Conservation (phyloP, 2,329 filamentous ascomycete genomes). For the Alternaria novae-zelandiae region DNA sequence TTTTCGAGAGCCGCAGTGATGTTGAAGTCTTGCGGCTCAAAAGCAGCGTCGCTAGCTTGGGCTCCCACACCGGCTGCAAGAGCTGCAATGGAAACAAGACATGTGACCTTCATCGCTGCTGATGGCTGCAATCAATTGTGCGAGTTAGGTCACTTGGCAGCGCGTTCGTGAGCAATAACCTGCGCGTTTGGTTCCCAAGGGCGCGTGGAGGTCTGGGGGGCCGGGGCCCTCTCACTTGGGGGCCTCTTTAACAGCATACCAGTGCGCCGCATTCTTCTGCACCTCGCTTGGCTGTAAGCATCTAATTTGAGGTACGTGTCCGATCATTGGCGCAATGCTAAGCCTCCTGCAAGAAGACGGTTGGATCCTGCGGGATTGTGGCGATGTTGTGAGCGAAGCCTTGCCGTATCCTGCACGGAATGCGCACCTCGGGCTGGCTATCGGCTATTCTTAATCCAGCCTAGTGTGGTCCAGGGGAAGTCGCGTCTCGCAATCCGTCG, state of each 20-base stretch:
- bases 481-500: not conserved
- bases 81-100: not conserved
- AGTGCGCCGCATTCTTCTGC: not conserved
- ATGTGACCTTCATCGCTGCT: not conserved
- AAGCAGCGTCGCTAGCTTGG: not conserved
- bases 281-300: not conserved
- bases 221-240: not conserved
- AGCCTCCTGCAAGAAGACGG: not conserved
- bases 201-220: not conserved
- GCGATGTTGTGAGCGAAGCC: not conserved
- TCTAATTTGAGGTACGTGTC: not conserved
- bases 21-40: conserved; percentile 9
- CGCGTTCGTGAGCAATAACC: not conserved
- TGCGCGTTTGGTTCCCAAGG: not conserved
- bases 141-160: not conserved
- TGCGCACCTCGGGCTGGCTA: not conserved
- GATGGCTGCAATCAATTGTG: not conserved
- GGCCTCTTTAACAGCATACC: not conserved
- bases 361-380: not conserved
- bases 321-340: not conserved
- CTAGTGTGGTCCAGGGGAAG: not conserved
- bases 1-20: not conserved
- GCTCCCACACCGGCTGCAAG: not conserved
- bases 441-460: not conserved
- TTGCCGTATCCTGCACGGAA: not conserved